These are phyloP conservation scores for Colletotrichum limetticola DNA, from an alignment of 2,329 filamentous ascomycete species.

Conservation along the genomic window DNA sequence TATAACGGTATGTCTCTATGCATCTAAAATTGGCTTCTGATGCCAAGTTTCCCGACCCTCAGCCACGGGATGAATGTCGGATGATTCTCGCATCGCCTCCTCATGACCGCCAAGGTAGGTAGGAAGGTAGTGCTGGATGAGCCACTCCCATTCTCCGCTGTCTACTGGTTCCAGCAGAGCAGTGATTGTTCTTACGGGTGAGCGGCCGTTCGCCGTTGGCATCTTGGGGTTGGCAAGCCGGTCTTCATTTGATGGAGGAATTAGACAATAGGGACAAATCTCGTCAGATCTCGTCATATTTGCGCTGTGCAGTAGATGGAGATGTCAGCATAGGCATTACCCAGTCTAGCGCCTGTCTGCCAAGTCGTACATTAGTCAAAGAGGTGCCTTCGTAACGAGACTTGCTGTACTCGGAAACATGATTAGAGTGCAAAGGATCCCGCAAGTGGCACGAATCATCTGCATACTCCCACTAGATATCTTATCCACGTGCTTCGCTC, in stretches of 20 bases:
- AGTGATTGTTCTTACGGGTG: too few species aligned
- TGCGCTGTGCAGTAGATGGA: too few species aligned
- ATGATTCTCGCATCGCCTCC: background rate
- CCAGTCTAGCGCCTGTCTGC: background rate
- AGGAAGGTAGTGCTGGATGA: too few species aligned
- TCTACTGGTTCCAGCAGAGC: too few species aligned
- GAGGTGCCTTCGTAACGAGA: background rate
- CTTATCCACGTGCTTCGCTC: background rate
- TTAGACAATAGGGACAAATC: too few species aligned
- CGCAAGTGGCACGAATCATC: background rate
- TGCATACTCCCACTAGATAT: background rate
- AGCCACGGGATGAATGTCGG: background rate
- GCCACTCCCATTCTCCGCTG: too few species aligned
- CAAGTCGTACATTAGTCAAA: background rate
- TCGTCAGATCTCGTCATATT: too few species aligned
- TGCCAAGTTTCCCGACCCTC: background rate
- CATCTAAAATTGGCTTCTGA: background rate
- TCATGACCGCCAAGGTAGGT: background rate
- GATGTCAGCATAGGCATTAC: too few species aligned
- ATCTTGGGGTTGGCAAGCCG: too few species aligned
- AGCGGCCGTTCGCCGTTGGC: too few species aligned
- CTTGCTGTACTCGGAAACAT: background rate
- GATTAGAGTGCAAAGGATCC: background rate
- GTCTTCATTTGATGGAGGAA: too few species aligned
- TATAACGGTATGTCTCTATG: background rate